phyloP scores from a whole-genome alignment of 345 rosid genomes.

The Hevea brasiliensis region DNA sequence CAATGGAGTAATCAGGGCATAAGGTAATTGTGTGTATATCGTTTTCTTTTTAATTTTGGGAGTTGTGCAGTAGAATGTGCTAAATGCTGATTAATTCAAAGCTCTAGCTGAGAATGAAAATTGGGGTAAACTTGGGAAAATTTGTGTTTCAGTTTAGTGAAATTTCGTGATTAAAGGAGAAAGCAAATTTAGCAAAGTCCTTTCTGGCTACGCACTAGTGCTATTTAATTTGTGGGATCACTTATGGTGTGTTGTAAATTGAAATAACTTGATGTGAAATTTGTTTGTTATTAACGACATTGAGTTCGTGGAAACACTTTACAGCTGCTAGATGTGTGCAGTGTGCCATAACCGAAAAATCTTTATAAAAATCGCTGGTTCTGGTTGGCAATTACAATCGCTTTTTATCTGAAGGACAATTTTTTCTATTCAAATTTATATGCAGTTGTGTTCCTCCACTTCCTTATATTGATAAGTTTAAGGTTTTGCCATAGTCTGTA shows the following conservation, averaged over 20 bases:
- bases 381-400: background rate
- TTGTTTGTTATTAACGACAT: background rate
- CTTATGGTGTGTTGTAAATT: background rate
- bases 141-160: background rate
- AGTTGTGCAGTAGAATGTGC: background rate
- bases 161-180: background rate
- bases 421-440: background rate
- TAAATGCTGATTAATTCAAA: background rate
- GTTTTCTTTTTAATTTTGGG: background rate
- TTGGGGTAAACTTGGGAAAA: no score
- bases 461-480: background rate
- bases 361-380: background rate
- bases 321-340: background rate
- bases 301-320: background rate
- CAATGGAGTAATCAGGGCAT: constrained; percentile 99
- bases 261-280: background rate
- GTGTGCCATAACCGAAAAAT: background rate
- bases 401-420: background rate
- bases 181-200: background rate
- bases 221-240: background rate
- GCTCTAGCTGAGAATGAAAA: background rate
- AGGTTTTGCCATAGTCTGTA: background rate
- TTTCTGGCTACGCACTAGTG: background rate
- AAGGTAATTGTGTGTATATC: constrained; percentile 44
- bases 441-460: background rate